Evolutionary conservation across 805 yeast species (phyloP).

Genomic region (Wickerhamiella shivajii): DNA sequence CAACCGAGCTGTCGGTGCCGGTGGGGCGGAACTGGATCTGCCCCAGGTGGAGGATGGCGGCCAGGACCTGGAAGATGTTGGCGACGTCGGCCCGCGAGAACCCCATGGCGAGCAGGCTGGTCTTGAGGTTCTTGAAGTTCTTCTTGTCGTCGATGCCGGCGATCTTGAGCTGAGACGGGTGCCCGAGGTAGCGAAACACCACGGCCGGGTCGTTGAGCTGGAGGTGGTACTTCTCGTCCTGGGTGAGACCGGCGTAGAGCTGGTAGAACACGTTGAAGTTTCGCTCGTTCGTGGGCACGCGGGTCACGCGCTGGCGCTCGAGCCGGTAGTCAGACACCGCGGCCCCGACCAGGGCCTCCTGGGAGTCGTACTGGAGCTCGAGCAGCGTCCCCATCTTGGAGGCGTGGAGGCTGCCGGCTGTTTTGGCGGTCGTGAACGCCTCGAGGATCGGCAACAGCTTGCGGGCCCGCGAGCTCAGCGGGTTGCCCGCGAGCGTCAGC

Average conservation of each 20-base stretch:
- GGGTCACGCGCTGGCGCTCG: slow-evolving; percentile 40
- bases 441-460: slow-evolving; percentile 25
- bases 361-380: slow-evolving; percentile 36
- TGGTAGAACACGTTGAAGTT: slow-evolving; percentile 48
- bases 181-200: slow-evolving; percentile 32
- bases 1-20: slow-evolving; percentile 23
- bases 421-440: slow-evolving; percentile 29
- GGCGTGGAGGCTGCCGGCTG: slow-evolving; percentile 23
- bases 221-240: slow-evolving; percentile 28
- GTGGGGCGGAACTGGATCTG: slow-evolving; percentile 26
- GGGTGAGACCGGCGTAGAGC: slow-evolving; percentile 36
- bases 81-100: slow-evolving; percentile 34
- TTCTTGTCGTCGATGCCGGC: slow-evolving; percentile 34
- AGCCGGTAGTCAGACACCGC: slow-evolving; percentile 40
- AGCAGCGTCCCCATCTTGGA: slow-evolving; percentile 43
- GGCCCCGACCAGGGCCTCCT: slow-evolving; percentile 37
- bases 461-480: slow-evolving; percentile 24
- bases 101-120: slow-evolving; percentile 37
- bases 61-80: slow-evolving; percentile 34
- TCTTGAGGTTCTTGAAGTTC: slow-evolving; percentile 33
- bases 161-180: slow-evolving; percentile 28
- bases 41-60: slow-evolving; percentile 32
- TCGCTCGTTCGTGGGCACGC: slow-evolving; percentile 37
- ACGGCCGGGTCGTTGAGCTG: slow-evolving; percentile 28
- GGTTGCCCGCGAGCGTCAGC: slow-evolving; percentile 25